Base-by-base conservation (phyloP, 1,284 basidiomycete genomes). In the Porogramme epimiltina region DNA sequence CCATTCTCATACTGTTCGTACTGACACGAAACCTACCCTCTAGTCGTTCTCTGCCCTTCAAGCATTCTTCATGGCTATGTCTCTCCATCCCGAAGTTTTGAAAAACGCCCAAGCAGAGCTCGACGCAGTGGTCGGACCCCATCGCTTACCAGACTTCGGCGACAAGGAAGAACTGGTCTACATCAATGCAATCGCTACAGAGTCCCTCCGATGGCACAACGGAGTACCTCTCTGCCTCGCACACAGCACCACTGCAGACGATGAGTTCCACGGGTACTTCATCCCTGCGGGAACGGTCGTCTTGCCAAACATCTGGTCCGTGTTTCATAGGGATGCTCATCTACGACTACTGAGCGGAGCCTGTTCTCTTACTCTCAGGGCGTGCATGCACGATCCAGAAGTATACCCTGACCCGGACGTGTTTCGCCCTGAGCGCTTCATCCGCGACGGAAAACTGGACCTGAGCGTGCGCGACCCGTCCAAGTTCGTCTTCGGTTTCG, bases 81-180 rank as follows among this genome's bases (percentile, higher is more conserved):
- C 58, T 10, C 51, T 60, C 2, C 38, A 60, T 41, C 65, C 65
- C 3, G 59, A 62, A 5, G 59, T 63, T 5, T 22, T 37, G 51
- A 39, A 39, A n/a, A 60, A 56, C 34, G 62, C 64, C 1, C 70
- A 71, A 25, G 48, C 52, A 1, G 67, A 72, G 47, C 49, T 70
- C 5, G 69, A 70, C 34, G 19, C 42, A 0, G 51, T 62, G 4
- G 51, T 64, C 1, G 59, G 62, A 2, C 28, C 47, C 1, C 26
- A 51, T n/a, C 52, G 61, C 16, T 42, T 62, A 6, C 60, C 58
- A 1, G 49, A 56, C 18, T 64, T 64, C 36, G 31, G 34, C 13
- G 61, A 63, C 31, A 41, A 25, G 2, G 39, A 42, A 0, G 31
- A 25, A 5, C 39, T 63, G 1, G 53, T 56, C 2, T 63, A 63